A percentile compares a stretch with the other conserved stretches of the same genome.
These are phyloP conservation scores for Closterium sp. DNA, from an alignment of 139 green algal species.

Conservation along the genomic window DNA sequence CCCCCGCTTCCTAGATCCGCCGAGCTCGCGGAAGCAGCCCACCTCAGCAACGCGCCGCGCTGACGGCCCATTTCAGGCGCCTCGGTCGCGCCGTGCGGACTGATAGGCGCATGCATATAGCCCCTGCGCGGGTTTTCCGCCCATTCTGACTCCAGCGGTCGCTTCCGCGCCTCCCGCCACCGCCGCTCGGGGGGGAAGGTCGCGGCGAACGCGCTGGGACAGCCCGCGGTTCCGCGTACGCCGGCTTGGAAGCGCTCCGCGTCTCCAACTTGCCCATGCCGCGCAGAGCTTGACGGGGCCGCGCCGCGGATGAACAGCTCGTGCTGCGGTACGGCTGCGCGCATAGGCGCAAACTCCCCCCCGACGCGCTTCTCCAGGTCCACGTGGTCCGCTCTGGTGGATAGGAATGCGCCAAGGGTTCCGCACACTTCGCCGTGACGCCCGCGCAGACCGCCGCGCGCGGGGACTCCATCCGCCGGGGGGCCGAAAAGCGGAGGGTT, in stretches of 20 bases:
- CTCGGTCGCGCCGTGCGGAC: not conserved
- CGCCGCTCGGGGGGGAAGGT: not conserved
- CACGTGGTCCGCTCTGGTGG: not conserved
- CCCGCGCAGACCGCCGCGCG: not conserved
- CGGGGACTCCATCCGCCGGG: not conserved
- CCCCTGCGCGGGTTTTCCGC: not conserved
- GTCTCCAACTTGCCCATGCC: not conserved
- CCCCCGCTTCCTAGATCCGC: not conserved
- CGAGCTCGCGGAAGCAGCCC: not conserved
- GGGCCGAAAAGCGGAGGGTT: not conserved
- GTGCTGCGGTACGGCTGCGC: too few relatives aligned
- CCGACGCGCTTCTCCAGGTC: too few relatives aligned
- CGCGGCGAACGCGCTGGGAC: not conserved
- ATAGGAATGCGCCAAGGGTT: not conserved
- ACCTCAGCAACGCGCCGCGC: not conserved
- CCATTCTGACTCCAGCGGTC: not conserved
- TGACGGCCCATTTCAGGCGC: not conserved
- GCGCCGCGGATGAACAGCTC: not conserved
- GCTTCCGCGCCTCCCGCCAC: not conserved
- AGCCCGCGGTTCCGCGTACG: not conserved
- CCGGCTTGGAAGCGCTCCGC: not conserved
- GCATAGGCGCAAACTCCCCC: too few relatives aligned
- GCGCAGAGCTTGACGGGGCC: not conserved
- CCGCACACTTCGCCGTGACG: not conserved
- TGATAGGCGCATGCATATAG: not conserved